Base-by-base conservation (phyloP, 2,329 filamentous ascomycete genomes). In the Epichloe scottii region DNA sequence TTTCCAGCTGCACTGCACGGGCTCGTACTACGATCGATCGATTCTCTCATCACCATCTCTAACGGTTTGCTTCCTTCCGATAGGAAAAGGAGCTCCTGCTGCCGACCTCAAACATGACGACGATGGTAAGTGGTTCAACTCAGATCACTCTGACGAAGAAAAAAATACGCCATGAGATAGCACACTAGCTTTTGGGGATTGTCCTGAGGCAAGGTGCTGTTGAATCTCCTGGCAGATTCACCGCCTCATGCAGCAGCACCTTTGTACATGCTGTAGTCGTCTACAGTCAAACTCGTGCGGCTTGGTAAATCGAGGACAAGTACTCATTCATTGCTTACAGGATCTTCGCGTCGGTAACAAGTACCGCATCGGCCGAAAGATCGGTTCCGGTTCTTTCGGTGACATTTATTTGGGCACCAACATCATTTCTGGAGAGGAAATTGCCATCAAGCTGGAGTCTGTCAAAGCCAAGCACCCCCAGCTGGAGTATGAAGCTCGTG, bases 381-480 rank as follows among this genome's bases (percentile, higher is more conserved):
- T 98, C 65, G 93, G 93, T 62, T 95, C 89, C 61, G 93, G 93
- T 60, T 90, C 85, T 65, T 98, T 98, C 69, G 93, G 93, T 75
- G 93, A 97, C 63, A 97, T 98, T 68, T 98, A 97, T 73, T 83
- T 97, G 50, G 93, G 93, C 63, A 98, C 93, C 70, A 97, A 98
- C 77, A 97, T 98, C 74, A 97, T 97, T 71, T 97, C 93, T 4
- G 93, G 93, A 56, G 93, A 98, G 71, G 93, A 98, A 73, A 97
- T 98, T 63, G 93, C 93, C 68, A 98, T 98, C 77, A 98, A 98
- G 78, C 88, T 98, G 54, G 93, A 98, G 74, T 95, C 89, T 59
- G 91, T 97, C 74, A 98, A 98, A 80, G 91, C 93, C 68, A 97
- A 98, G 79, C 93, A 97, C 71, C 93, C 93, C 53, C 93, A 97